Base-by-base conservation (phyloP, 2,329 filamentous ascomycete species). In the Neopestalotiopsis rosae region DNA sequence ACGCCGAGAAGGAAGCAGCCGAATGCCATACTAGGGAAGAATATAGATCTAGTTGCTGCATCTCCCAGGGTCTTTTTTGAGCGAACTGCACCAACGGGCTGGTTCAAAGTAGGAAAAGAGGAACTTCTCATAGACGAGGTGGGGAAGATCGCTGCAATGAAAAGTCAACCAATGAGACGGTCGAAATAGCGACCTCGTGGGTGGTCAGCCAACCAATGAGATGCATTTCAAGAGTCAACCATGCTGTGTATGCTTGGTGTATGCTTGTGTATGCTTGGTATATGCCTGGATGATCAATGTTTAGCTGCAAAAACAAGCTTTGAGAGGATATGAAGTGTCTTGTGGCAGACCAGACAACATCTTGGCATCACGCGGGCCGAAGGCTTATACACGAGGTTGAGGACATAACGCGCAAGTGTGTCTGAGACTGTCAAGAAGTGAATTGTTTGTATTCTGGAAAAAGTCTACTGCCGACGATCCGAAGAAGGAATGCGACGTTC, bases 61-160 rank as follows among this genome's bases (percentile, higher is more conserved):
- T 62, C 59, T 40, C 24, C 30, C 59, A 62, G 59, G 59, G 30
- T 40, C 59, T 40, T 32, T 32, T 9, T 30, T 40, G 30, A 62
- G 20, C 30, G 20, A 59, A n/a, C 10, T 59, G 34, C 59, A 40
- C 59, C 32, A 34, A 40, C 59, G 10, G 32, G 30, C 30, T 62
- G 59, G 59, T 34, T 40, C 34, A 30, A 34, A 52, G 45, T 14
- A 52, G 59, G 59, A 20, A 62, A 40, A 34, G 28, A 62, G 59
- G 34, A 62, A 62, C 59, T 62, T 62, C 7, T 59, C 28, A 12
- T 30, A 24, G 20, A n/a, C 58, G 24, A 30, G 58, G 28, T n/a
- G 59, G 34, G 59, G n/a, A 20, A 34, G 28, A 40, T 62, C 59
- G n/a, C 59, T 34, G 30, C 32, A 62, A n/a, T 34, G 14, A 32